Percentiles rank a stretch among this genome's conserved stretches.
Evolutionary conservation across 352 stramenopile species (phyloP).

Genomic region (Globisporangium okanoganense): DNA sequence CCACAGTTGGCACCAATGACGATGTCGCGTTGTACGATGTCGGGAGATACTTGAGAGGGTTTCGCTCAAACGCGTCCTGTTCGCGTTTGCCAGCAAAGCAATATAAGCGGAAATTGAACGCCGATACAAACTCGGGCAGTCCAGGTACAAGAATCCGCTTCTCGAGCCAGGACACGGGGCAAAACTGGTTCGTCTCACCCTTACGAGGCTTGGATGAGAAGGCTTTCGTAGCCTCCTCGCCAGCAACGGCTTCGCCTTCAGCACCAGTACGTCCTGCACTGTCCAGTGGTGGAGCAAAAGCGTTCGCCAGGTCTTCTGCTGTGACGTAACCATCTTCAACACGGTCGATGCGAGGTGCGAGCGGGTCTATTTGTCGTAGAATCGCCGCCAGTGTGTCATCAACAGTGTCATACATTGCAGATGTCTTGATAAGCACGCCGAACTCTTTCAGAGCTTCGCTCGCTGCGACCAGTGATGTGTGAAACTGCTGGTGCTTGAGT

Average conservation of each 20-base stretch:
- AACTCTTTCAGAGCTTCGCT: slow-evolving; percentile 14
- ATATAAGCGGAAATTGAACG: slow-evolving; percentile 47
- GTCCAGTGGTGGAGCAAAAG: slow-evolving; percentile 23
- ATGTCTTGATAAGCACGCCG: slow-evolving; percentile 9
- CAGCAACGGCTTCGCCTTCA: neutral
- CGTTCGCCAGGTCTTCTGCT: slow-evolving; percentile 22
- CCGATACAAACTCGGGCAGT: slow-evolving; percentile 28
- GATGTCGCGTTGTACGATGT: slow-evolving; percentile 19
- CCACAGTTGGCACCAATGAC: slow-evolving; percentile 32
- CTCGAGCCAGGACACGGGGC: slow-evolving; percentile 49
- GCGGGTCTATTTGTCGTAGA: slow-evolving; percentile 28
- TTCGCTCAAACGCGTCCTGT: slow-evolving; percentile 39
- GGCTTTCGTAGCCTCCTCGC: neutral
- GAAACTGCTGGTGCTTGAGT: slow-evolving; percentile 27
- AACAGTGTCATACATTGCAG: slow-evolving; percentile 5
- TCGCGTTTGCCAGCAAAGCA: slow-evolving; percentile 45
- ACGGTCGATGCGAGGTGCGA: slow-evolving; percentile 41
- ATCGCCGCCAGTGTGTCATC: slow-evolving; percentile 30
- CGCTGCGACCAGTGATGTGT: slow-evolving; percentile 17
- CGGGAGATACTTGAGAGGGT: slow-evolving; percentile 45
- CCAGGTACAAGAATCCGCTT: slow-evolving; percentile 42
- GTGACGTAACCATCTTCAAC: slow-evolving; percentile 33
- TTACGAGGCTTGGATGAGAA: slow-evolving; percentile 9
- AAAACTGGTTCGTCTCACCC: slow-evolving; percentile 58
- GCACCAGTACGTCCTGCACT: slow-evolving; percentile 11